Conservation (phyloP, 2,329 filamentous ascomycete genomes). For the Phaeosphaeriaceae sp. region DNA sequence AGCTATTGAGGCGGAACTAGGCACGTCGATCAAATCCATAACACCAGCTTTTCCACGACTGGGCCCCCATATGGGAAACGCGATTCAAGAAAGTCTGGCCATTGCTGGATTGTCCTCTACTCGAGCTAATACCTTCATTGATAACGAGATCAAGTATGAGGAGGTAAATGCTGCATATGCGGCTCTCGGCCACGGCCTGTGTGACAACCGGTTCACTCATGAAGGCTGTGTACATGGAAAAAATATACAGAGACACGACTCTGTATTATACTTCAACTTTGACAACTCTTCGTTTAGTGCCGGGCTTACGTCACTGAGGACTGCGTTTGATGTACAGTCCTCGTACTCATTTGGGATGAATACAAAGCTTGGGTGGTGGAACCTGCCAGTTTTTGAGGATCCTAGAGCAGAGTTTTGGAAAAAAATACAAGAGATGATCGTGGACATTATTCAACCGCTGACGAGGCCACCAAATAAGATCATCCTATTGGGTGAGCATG, state of each 20-base stretch:
- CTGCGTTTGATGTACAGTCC: constrained; percentile 7
- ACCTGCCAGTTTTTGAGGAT: constrained; percentile 28
- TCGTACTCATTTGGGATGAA: constrained; percentile 14
- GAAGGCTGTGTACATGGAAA: not conserved
- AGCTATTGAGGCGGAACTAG: constrained; percentile 23
- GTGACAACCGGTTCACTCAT: constrained; percentile 1
- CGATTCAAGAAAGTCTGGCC: constrained; percentile 25
- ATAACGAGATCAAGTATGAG: constrained; percentile 9
- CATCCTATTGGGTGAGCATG: constrained; percentile 31
- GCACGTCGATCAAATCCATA: constrained; percentile 14
- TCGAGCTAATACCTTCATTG: not conserved
- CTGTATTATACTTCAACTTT: constrained; percentile 32
- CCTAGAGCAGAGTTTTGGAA: constrained; percentile 33
- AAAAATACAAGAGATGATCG: constrained; percentile 26
- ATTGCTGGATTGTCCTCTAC: constrained; percentile 19
- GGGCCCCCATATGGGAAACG: constrained; percentile 10
- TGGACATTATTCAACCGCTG: constrained; percentile 14
- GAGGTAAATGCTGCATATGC: constrained; percentile 31
- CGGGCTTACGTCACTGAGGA: constrained; percentile 20
- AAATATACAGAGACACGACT: too few relatives aligned
- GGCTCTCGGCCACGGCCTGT: constrained; percentile 22
- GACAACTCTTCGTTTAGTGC: constrained; percentile 34
- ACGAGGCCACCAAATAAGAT: constrained; percentile 25
- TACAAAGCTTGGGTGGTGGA: constrained; percentile 33
- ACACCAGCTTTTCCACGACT: constrained; percentile 25